Percentiles rank a stretch among this genome's conserved stretches.
Evolutionary conservation across 257 asterid species (phyloP).

Genomic region (Ilex aquifolium): DNA sequence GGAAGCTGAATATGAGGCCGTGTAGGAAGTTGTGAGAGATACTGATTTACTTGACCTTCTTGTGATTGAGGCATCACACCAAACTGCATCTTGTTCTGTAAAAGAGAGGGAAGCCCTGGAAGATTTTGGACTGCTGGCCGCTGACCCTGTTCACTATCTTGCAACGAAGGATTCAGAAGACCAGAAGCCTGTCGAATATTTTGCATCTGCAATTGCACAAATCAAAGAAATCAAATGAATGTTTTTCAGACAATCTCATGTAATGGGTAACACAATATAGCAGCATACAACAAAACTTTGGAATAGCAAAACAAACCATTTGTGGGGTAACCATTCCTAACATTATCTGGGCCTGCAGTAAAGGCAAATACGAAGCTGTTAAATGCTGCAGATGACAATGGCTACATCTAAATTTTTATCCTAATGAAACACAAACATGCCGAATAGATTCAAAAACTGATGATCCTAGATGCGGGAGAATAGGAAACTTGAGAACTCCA

Average conservation of each 20-base stretch:
- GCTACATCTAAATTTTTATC: background rate
- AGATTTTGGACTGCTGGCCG: conserved; percentile 30
- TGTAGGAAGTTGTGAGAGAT: conserved; percentile 35
- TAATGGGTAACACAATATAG: conserved; percentile 3
- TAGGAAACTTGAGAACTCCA: background rate
- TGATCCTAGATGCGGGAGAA: background rate
- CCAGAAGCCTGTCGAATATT: conserved; percentile 56
- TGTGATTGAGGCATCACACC: conserved; percentile 30
- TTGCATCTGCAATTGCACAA: conserved; percentile 69
- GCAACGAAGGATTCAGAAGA: conserved; percentile 37
- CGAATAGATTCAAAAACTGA: background rate
- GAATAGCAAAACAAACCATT: conserved; percentile 54
- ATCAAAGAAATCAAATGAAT: too few species aligned
- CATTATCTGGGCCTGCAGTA: conserved; percentile 70
- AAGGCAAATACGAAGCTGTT: conserved; percentile 13
- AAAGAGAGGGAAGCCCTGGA: conserved; percentile 73
- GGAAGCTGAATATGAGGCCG: conserved; percentile 53
- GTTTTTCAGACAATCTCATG: conserved; percentile 9
- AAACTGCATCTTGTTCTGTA: conserved; percentile 40
- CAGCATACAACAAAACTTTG: conserved; percentile 2
- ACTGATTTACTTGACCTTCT: conserved; percentile 39
- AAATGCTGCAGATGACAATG: background rate
- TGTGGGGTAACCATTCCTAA: conserved; percentile 75
- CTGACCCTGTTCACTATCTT: conserved; percentile 32
- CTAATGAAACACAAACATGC: background rate